Base-by-base conservation (phyloP, 352 stramenopile genomes). In the Pythium diclinum region DNA sequence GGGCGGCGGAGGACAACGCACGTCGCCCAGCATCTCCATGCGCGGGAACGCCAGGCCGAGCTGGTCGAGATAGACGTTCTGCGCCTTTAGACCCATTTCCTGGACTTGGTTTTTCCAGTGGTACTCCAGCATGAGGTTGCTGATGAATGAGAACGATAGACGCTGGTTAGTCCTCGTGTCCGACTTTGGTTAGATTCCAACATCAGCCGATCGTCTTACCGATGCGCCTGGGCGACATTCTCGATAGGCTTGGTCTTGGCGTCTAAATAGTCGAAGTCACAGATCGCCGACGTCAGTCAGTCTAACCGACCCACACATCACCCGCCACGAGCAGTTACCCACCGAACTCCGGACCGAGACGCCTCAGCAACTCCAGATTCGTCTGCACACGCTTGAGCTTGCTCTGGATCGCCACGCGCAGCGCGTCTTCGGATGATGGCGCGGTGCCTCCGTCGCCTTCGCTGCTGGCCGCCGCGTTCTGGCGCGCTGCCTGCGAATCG, bases 31-130 rank as follows among this genome's bases (percentile, higher is more conserved):
- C 85, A 92, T 93, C 59, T 95, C 86, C 53, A 93, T 76, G 6
- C 86, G 79, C 1, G 86, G 86, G 58, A 95, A 95, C 8, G 81
- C 68, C 36, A 69, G 63, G 44, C 76, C 73, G 38, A 93, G 75
- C 62, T 93, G 83, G 59, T 91, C 82, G 48, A 93, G 69, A 61
- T 77, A 95, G 65, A 93, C 86, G 62, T 87, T 85, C 65, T 92
- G 83, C 21, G 84, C 84, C 65, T 93, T 93, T 34, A 78, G 67
- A 11, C 83, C 85, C 86, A 95, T 92, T 55, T 95, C 84, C 67
- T 93, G 86, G 51, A 95, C 86, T 51, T 92, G 84, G 66, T 89
- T 92, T 65, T 95, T 95, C 86, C 86, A 95, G 63, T 95, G 84
- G 51, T 93, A 95, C 78, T 95, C 86, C 21, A 95, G 79, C 83